These are phyloP conservation scores for Boletus barrowsii DNA, from an alignment of 768 basidiomycete genomes.

Conservation along the genomic window DNA sequence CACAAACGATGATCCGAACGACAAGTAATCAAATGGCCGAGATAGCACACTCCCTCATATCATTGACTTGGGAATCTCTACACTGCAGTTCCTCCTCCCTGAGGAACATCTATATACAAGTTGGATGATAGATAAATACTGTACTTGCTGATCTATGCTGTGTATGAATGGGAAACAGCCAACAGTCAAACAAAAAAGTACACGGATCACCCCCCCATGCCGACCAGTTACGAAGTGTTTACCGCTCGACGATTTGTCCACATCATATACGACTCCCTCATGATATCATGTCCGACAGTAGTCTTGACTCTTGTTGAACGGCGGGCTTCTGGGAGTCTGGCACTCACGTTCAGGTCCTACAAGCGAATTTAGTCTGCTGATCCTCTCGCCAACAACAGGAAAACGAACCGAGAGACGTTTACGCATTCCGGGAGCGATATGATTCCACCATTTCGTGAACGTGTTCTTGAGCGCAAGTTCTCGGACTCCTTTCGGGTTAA, in stretches of 20 bases:
- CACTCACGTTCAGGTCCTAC: constrained; percentile 67
- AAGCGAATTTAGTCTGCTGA: constrained; percentile 8
- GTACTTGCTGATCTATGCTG: constrained; percentile 17
- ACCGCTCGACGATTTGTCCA: constrained; percentile 82
- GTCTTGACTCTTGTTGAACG: constrained; percentile 72
- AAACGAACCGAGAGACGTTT: constrained; percentile 68
- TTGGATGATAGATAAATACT: constrained; percentile 19
- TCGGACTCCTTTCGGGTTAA: constrained; percentile 88
- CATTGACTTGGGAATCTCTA: no score
- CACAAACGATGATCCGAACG: no score
- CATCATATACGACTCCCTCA: constrained; percentile 81
- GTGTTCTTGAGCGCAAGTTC: constrained; percentile 77
- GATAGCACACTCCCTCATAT: no score
- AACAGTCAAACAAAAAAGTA: no score
- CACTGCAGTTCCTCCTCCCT: background rate
- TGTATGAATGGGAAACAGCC: constrained; percentile 2
- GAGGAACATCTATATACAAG: constrained; percentile 8
- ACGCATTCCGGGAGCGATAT: constrained; percentile 75
- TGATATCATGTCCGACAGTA: constrained; percentile 55
- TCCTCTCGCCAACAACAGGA: background rate
- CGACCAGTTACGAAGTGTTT: constrained; percentile 28
- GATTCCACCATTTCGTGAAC: constrained; percentile 80
- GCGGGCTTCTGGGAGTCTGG: constrained; percentile 74
- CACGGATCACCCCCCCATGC: background rate
- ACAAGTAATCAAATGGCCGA: background rate